Percentiles rank a stretch among this genome's conserved stretches.
These are phyloP conservation scores for Neohortaea acidophila DNA, from an alignment of 495 filamentous ascomycete genomes.

Conservation along the genomic window DNA sequence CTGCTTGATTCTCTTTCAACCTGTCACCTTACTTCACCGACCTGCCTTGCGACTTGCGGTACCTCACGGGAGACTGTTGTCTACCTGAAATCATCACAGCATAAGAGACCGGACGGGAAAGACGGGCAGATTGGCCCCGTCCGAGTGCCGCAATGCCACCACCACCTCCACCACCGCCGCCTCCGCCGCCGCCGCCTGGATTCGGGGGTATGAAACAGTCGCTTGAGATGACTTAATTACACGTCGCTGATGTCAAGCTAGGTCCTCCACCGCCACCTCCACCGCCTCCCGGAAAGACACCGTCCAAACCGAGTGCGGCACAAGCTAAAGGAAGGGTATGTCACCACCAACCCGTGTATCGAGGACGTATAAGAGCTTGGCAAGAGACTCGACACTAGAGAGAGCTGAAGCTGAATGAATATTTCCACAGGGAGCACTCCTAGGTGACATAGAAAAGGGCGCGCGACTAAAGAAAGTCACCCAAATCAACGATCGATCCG, in stretches of 20 bases:
- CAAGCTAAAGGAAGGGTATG: slow-evolving; percentile 42
- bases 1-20: no score
- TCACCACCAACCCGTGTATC: slow-evolving; percentile 16
- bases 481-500: slow-evolving; percentile 67
- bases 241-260: slow-evolving; percentile 1
- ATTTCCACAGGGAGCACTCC: slow-evolving; percentile 65
- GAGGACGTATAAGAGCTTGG: no score
- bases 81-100: no score
- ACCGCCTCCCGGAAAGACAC: slow-evolving; percentile 29
- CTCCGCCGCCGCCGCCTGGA: slow-evolving; percentile 41
- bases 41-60: no score
- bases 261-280: slow-evolving; percentile 55
- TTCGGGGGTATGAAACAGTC: slow-evolving; percentile 26
- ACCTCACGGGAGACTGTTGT: no score
- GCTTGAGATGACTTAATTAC: background rate
- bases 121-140: no score
- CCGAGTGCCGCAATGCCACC: no score
- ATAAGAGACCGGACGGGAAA: no score
- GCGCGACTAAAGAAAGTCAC: slow-evolving; percentile 24
- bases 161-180: slow-evolving; percentile 55
- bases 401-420: no score
- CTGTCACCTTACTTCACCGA: no score
- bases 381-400: no score
- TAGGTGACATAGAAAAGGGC: slow-evolving; percentile 80
- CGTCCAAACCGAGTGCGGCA: slow-evolving; percentile 33